These are phyloP conservation scores for Termitomyces sp. DNA, from an alignment of 768 basidiomycete genomes.

Conservation along the genomic window DNA sequence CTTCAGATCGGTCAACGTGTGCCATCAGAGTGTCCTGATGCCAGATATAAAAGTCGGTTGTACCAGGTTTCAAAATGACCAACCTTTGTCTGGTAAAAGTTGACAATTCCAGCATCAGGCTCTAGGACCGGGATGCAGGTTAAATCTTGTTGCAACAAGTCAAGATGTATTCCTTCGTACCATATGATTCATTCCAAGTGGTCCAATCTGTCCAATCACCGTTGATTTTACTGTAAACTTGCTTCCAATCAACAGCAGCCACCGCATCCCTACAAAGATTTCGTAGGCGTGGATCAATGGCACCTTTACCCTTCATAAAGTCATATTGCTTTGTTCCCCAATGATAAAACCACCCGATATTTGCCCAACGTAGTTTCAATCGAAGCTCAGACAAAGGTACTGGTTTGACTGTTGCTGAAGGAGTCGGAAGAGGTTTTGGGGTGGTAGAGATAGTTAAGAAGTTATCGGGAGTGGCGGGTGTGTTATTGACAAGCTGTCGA, in stretches of 20 bases:
- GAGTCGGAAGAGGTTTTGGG: slow-evolving; percentile 60
- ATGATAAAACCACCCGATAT: slow-evolving; percentile 95
- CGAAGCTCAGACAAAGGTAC: slow-evolving; percentile 53
- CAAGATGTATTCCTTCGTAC: slow-evolving; percentile 33
- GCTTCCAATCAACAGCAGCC: slow-evolving; percentile 60
- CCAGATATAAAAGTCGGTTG: not conserved
- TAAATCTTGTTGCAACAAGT: not conserved
- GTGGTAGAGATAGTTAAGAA: slow-evolving; percentile 48
- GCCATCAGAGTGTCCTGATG: slow-evolving; percentile 89
- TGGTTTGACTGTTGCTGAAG: slow-evolving; percentile 58
- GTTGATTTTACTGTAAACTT: slow-evolving; percentile 46
- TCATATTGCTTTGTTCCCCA: slow-evolving; percentile 97
- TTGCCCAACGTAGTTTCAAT: slow-evolving; percentile 88
- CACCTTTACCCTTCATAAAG: slow-evolving; percentile 66
- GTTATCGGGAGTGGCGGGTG: slow-evolving; percentile 57
- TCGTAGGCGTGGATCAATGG: slow-evolving; percentile 54
- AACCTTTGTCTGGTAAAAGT: slow-evolving; percentile 86
- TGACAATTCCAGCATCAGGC: slow-evolving; percentile 95
- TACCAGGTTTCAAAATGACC: not conserved
- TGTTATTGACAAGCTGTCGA: slow-evolving; percentile 68
- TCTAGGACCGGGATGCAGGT: slow-evolving; percentile 38
- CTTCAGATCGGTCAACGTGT: slow-evolving; percentile 95
- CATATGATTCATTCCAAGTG: slow-evolving; percentile 75
- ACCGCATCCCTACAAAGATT: slow-evolving; percentile 65
- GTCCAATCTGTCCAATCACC: slow-evolving; percentile 67